These are phyloP conservation scores for Bipolaris sorokiniana DNA, from an alignment of 2,329 filamentous ascomycete genomes.

Conservation along the genomic window DNA sequence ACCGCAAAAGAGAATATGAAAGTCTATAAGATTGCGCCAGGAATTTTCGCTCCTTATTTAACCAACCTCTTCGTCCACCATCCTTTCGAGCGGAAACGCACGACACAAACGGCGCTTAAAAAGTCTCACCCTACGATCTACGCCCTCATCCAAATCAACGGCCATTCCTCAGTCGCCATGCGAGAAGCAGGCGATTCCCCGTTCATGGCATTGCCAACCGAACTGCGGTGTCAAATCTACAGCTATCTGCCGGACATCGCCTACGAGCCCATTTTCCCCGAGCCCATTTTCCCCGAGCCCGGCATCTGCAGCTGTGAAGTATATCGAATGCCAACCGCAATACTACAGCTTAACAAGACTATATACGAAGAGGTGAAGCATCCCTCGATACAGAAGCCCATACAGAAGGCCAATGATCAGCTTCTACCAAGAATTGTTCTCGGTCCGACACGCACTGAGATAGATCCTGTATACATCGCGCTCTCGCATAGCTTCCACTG, in stretches of 20 bases:
- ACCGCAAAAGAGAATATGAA: neutral
- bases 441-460: neutral
- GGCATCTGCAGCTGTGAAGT: slow-evolving; percentile 1
- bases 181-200: neutral
- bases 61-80: neutral
- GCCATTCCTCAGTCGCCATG: neutral
- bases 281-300: neutral
- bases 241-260: neutral
- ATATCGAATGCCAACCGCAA: neutral
- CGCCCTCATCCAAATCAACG: neutral
- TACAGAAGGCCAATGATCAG: neutral
- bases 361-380: slow-evolving; percentile 1
- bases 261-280: neutral
- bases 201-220: neutral
- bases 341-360: neutral
- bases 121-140: neutral
- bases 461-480: neutral
- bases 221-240: slow-evolving; percentile 5
- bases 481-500: neutral
- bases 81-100: neutral
- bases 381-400: neutral
- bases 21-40: neutral
- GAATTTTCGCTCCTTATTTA: neutral
- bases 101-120: neutral
- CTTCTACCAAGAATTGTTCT: neutral